These are phyloP conservation scores for Pichia sp. DNA, from an alignment of 1,139 yeast genomes.

Conservation along the genomic window DNA sequence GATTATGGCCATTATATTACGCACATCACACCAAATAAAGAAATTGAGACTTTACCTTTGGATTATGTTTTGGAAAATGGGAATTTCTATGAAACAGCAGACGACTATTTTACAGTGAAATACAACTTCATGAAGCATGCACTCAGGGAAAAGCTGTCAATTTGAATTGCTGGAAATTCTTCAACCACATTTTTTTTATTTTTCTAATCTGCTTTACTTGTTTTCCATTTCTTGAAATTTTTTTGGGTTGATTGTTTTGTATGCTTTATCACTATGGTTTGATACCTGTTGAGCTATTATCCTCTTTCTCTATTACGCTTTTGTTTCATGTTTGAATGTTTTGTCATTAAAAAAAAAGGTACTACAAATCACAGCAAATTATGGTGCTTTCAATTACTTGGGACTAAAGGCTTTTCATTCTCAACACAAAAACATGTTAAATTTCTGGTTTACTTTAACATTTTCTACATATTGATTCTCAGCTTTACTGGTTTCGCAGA, in stretches of 20 bases:
- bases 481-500: neutral
- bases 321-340: neutral
- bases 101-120: slow-evolving; percentile 49
- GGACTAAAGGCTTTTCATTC: neutral
- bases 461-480: neutral
- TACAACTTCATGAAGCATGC: slow-evolving; percentile 34
- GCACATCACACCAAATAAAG: slow-evolving; percentile 74
- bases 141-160: slow-evolving; percentile 29
- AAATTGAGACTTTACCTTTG: slow-evolving; percentile 65
- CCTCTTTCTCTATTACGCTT: neutral
- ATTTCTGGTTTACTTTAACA: neutral
- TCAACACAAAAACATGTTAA: neutral
- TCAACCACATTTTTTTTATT: neutral
- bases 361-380: neutral
- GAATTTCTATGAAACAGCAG: slow-evolving; percentile 57
- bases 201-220: neutral
- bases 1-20: slow-evolving; percentile 73
- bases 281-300: slow-evolving; percentile 1
- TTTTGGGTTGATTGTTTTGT: slow-evolving; percentile 3
- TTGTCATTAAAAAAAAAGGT: neutral
- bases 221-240: neutral
- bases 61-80: slow-evolving; percentile 58
- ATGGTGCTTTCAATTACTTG: neutral
- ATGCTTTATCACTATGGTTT: neutral
- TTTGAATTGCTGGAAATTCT: slow-evolving; percentile 11